phyloP scores from a whole-genome alignment of 345 rosid species.

The Eucalyptus sp. region DNA sequence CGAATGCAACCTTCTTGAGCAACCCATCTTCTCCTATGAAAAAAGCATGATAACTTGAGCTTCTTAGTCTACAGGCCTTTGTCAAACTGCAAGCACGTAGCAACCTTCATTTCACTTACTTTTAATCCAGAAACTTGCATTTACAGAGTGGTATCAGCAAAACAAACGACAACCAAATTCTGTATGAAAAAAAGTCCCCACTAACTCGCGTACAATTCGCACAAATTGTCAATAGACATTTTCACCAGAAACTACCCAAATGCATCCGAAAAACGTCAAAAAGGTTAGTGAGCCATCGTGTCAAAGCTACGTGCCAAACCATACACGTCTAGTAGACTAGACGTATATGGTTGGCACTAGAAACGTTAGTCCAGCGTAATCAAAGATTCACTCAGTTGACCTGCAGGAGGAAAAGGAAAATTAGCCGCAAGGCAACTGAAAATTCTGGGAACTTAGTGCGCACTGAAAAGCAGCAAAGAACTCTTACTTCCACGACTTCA shows the following conservation, averaged over 20 bases:
- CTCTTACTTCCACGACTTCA: background rate
- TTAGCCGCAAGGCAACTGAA: background rate
- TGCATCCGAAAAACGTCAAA: background rate
- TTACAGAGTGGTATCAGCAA: background rate
- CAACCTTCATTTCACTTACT: background rate
- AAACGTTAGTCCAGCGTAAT: background rate
- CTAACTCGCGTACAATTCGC: background rate
- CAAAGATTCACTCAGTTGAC: constrained; percentile 24
- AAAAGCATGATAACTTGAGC: too few relatives aligned
- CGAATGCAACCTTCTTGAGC: background rate
- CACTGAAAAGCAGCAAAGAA: background rate
- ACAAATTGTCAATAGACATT: background rate
- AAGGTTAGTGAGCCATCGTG: rapidly evolving
- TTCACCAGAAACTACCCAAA: background rate
- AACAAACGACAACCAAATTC: background rate
- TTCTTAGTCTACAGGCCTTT: background rate
- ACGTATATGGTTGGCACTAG: too few relatives aligned
- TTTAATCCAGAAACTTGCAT: background rate
- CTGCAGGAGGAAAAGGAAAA: background rate
- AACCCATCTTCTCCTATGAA: too few relatives aligned
- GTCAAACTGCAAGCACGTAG: background rate
- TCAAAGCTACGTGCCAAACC: background rate
- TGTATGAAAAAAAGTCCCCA: background rate
- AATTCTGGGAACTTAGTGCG: background rate
- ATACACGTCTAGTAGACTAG: background rate